phyloP scores from a whole-genome alignment of 2,329 filamentous ascomycete genomes.

The Xylariaceae sp. region DNA sequence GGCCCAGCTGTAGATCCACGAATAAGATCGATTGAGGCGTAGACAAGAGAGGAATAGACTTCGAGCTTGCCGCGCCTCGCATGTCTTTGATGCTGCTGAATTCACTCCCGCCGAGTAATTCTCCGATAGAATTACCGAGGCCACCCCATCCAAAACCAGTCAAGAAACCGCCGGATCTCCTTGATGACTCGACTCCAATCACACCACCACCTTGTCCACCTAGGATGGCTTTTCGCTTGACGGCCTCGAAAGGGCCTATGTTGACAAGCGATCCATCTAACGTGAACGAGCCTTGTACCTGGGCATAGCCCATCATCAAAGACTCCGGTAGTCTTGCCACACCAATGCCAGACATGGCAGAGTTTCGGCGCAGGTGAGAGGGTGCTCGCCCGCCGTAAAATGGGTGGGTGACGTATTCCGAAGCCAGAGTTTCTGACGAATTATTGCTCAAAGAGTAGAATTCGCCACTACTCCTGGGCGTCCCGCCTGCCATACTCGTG shows the following conservation, averaged over 20 bases:
- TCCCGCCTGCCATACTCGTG: conserved; percentile 67
- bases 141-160: conserved; percentile 82
- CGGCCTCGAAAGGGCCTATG: conserved; percentile 84
- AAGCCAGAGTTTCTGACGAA: conserved; percentile 86
- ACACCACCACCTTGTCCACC: conserved; percentile 84
- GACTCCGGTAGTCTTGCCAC: conserved; percentile 60
- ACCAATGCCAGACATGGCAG: conserved; percentile 39
- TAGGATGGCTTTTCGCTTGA: conserved; percentile 88
- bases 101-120: conserved; percentile 78
- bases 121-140: conserved; percentile 81
- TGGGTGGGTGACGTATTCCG: conserved; percentile 69
- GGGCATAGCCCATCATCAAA: conserved; percentile 96
- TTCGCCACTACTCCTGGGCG: conserved; percentile 85
- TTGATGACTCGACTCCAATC: conserved; percentile 68
- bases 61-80: conserved; percentile 79
- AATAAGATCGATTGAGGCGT: conserved; percentile 95
- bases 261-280: conserved; percentile 89
- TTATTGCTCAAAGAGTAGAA: conserved; percentile 95
- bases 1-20: conserved; percentile 80
- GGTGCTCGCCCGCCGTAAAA: conserved; percentile 36
- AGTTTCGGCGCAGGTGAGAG: conserved; percentile 43
- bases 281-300: conserved; percentile 86
- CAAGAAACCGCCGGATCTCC: conserved; percentile 73
- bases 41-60: conserved; percentile 83
- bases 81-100: conserved; percentile 94